phyloP scores from a whole-genome alignment of 352 stramenopile species.

The Globisporangium okanoganense region DNA sequence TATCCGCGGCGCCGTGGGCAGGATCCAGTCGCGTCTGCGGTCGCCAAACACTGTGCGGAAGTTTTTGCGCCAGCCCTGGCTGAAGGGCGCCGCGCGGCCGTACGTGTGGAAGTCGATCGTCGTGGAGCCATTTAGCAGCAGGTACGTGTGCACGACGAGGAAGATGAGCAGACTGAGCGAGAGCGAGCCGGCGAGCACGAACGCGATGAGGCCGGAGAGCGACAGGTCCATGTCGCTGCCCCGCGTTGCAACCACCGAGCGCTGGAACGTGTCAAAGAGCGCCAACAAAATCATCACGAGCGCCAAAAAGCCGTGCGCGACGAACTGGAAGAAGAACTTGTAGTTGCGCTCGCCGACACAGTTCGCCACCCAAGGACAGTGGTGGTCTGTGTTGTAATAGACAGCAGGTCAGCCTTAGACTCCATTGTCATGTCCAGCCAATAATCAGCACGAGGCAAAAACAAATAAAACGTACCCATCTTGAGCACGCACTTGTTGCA shows the following conservation, averaged over 20 bases:
- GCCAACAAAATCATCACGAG: conserved; percentile 54
- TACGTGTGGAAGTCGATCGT: conserved; percentile 83
- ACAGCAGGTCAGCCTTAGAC: not conserved
- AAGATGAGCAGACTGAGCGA: conserved; percentile 70
- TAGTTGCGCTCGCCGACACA: conserved; percentile 83
- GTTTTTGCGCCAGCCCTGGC: conserved; percentile 61
- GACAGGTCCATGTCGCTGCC: conserved; percentile 32
- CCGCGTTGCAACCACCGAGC: conserved; percentile 19
- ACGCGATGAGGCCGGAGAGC: conserved; percentile 53
- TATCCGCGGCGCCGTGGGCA: conserved; percentile 31
- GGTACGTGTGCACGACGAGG: conserved; percentile 63
- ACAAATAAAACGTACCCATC: conserved; percentile 50
- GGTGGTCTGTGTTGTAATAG: conserved; percentile 83
- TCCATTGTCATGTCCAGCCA: not conserved
- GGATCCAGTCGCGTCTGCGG: conserved; percentile 45
- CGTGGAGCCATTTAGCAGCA: conserved; percentile 61
- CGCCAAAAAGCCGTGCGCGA: conserved; percentile 70
- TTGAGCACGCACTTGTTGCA: conserved; percentile 83
- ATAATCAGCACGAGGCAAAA: not conserved
- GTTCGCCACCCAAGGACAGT: conserved; percentile 95
- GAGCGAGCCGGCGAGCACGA: conserved; percentile 67
- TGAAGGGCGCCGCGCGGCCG: conserved; percentile 59
- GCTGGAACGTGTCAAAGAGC: conserved; percentile 50
- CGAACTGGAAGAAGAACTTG: conserved; percentile 87
- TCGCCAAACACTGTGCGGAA: conserved; percentile 49